A percentile compares a stretch with the other conserved stretches of the same genome.
Conservation (phyloP, 108 stramenopile genomes). For the Schizochytrium sp. region DNA sequence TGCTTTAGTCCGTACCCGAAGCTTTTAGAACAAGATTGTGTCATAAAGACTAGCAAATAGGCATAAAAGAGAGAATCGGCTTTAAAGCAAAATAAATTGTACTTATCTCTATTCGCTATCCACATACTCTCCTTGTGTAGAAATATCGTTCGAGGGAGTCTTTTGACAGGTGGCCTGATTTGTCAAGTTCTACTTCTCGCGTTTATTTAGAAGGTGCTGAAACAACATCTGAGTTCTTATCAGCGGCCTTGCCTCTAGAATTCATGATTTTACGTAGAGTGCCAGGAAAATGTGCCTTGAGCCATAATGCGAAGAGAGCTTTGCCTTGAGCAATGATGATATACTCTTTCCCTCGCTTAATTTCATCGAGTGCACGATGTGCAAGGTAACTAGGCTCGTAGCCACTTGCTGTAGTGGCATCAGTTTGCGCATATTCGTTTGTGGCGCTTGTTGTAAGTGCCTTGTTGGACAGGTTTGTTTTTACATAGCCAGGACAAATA, state of each 20-base stretch:
- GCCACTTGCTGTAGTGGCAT: conserved; percentile 44
- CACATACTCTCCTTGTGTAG: no score
- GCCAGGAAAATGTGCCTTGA: background rate
- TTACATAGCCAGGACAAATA: conserved; percentile 53
- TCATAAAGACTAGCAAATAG: no score
- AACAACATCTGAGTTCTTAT: background rate
- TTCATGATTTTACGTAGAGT: conserved; percentile 38
- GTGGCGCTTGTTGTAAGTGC: conserved; percentile 46
- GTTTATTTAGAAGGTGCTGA: no score
- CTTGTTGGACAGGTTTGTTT: conserved; percentile 18
- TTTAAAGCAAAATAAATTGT: no score
- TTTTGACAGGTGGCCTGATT: no score
- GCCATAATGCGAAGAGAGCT: conserved; percentile 25
- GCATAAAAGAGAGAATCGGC: no score
- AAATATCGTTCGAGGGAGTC: no score
- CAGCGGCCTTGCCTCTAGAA: background rate
- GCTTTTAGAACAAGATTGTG: no score
- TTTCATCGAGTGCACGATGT: background rate
- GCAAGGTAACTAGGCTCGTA: conserved; percentile 25
- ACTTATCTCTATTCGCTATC: no score
- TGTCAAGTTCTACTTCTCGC: no score
- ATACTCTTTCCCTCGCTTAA: background rate
- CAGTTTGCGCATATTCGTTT: background rate
- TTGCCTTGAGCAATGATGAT: background rate
- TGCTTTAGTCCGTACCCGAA: no score